phyloP scores from a whole-genome alignment of 441 rosid genomes.

The Flueggea neowawraea region DNA sequence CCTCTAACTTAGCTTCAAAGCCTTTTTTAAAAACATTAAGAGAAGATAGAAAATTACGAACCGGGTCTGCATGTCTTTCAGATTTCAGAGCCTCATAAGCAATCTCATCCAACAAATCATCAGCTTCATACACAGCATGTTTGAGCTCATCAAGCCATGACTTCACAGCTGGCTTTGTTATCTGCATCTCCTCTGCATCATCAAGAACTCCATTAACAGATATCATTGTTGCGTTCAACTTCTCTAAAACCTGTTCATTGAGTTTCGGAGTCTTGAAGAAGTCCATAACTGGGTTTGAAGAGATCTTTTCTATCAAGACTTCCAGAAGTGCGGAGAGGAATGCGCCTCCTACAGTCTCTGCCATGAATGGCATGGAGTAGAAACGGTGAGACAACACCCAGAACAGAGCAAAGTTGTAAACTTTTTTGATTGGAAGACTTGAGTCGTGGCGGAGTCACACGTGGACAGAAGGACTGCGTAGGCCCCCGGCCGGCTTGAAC shows the following conservation, averaged over 20 bases:
- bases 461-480: no score
- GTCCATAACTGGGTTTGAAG: slow-evolving; percentile 14
- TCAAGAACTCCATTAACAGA: slow-evolving; percentile 7
- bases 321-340: slow-evolving; percentile 24
- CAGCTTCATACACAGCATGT: slow-evolving; percentile 8
- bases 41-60: no score
- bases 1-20: no score
- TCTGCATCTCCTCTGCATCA: slow-evolving; percentile 16
- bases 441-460: no score
- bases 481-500: no score
- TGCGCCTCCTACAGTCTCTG: slow-evolving; percentile 22
- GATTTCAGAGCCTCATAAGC: not conserved
- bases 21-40: no score
- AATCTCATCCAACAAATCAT: slow-evolving; percentile 16
- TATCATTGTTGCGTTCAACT: slow-evolving; percentile 2
- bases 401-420: no score
- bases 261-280: slow-evolving; percentile 12
- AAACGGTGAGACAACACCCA: no score
- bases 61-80: not conserved
- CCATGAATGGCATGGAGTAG: slow-evolving; percentile 4
- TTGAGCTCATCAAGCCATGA: slow-evolving; percentile 14
- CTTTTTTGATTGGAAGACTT: no score
- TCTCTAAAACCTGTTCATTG: not conserved
- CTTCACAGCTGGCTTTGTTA: slow-evolving; percentile 2
- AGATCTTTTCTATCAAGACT: slow-evolving; percentile 24